Percentiles rank a stretch among this genome's conserved stretches.
These are phyloP conservation scores for Backusella circina DNA, from an alignment of 192 early-diverging fungal species.

Conservation along the genomic window DNA sequence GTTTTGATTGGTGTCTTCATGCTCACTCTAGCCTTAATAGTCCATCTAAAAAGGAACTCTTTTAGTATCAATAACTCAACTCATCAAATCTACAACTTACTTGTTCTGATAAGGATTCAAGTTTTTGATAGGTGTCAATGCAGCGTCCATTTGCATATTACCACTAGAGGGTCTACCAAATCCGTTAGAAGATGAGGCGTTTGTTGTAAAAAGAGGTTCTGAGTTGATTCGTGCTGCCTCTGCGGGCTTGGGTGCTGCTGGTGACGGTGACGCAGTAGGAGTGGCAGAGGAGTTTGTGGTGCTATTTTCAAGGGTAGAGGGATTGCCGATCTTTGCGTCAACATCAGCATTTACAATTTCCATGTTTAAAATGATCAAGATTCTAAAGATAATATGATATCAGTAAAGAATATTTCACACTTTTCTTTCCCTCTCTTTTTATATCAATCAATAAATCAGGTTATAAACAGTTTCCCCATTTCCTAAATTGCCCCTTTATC, in stretches of 20 bases:
- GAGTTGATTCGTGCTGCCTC: conserved; percentile 24
- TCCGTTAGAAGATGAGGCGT: conserved; percentile 31
- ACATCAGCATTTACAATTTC: conserved; percentile 38
- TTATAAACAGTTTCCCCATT: not conserved
- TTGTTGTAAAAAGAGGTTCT: conserved; percentile 34
- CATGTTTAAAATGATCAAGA: conserved; percentile 42
- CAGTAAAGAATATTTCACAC: not conserved
- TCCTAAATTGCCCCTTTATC: not conserved
- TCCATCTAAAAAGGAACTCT: conserved; percentile 64
- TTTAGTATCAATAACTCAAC: not conserved
- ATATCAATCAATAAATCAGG: not conserved
- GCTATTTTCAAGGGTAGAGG: not conserved
- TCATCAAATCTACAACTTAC: conserved; percentile 24
- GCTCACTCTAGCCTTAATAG: conserved; percentile 87
- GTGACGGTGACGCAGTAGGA: not conserved
- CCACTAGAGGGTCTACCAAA: conserved; percentile 2
- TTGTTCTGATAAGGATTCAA: conserved; percentile 89
- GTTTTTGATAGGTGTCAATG: conserved; percentile 60
- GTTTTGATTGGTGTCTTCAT: conserved; percentile 79
- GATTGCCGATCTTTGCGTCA: conserved; percentile 5
- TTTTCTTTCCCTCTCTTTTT: not conserved
- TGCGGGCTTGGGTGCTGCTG: not conserved
- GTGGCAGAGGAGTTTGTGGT: not conserved
- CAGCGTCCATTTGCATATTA: conserved; percentile 18
- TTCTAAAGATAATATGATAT: conserved; percentile 5